Percentiles rank a stretch among this genome's conserved stretches.
phyloP scores from a whole-genome alignment of 163 green algal species.

The Volvox carteri region DNA sequence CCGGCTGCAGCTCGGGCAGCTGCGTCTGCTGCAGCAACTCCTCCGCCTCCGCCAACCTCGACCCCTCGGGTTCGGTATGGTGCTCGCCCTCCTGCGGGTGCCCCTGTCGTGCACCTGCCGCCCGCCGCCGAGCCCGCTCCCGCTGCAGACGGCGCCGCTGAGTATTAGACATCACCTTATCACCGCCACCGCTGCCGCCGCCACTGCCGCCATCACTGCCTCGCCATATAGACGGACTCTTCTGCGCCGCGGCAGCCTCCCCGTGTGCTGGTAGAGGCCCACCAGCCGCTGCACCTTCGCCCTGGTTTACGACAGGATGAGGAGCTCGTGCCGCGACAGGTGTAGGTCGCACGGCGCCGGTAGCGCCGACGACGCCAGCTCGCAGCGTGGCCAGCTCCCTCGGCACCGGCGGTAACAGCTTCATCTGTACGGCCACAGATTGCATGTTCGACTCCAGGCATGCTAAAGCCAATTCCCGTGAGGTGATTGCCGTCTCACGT shows the following conservation, averaged over 20 bases:
- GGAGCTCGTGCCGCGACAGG: neutral
- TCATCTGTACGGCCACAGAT: neutral
- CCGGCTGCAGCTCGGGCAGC: too few relatives aligned
- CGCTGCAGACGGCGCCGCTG: slow-evolving; percentile 27
- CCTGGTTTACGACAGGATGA: neutral
- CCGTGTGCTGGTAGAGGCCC: too few relatives aligned
- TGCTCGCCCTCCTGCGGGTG: too few relatives aligned
- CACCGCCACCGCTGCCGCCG: neutral
- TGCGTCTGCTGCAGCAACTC: neutral
- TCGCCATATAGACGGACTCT: neutral
- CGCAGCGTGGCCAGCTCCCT: neutral
- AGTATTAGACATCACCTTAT: neutral
- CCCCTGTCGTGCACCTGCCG: too few relatives aligned
- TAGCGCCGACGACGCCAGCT: neutral
- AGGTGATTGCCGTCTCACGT: slow-evolving; percentile 1
- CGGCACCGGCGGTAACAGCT: neutral
- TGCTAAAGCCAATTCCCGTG: slow-evolving; percentile 14
- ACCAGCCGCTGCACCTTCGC: neutral
- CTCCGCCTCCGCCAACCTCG: neutral
- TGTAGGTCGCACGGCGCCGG: neutral
- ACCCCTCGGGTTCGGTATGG: too few relatives aligned
- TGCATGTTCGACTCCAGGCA: slow-evolving; percentile 1
- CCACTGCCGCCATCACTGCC: neutral
- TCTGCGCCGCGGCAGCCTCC: too few relatives aligned
- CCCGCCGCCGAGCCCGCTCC: slow-evolving; percentile 12